These are phyloP conservation scores for Cystobasidium slooffiae DNA, from an alignment of 1,284 basidiomycete genomes.

Conservation along the genomic window DNA sequence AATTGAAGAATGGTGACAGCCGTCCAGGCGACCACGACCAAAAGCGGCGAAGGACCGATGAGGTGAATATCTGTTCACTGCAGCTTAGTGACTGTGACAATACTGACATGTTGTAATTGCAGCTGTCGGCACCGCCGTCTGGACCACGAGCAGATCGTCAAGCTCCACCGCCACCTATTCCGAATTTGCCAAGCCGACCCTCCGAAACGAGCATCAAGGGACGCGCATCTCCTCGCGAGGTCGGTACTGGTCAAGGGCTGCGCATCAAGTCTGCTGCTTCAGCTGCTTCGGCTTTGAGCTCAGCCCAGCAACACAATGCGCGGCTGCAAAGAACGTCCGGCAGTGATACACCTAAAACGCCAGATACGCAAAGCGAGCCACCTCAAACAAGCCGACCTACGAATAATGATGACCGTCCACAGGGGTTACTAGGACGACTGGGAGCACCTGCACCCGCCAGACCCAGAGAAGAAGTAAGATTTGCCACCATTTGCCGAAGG, in stretches of 20 bases:
- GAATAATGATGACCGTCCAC: background rate
- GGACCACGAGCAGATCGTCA: constrained; percentile 32
- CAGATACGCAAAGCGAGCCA: background rate
- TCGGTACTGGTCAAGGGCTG: constrained; percentile 23
- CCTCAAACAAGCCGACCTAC: background rate
- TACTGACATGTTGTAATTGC: background rate
- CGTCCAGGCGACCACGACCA: constrained; percentile 1
- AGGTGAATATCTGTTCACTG: background rate
- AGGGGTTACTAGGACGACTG: constrained; percentile 16
- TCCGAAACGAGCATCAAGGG: constrained; percentile 33
- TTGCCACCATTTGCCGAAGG: background rate
- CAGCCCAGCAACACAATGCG: constrained; percentile 41
- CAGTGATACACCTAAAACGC: constrained; percentile 5
- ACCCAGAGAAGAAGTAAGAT: constrained; percentile 13
- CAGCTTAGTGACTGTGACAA: too few relatives aligned
- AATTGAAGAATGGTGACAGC: background rate
- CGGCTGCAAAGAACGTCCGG: constrained; percentile 13
- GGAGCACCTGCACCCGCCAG: constrained; percentile 2
- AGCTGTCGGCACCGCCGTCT: constrained; percentile 12
- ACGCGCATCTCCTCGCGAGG: constrained; percentile 15
- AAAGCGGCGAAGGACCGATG: constrained; percentile 31
- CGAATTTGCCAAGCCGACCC: constrained; percentile 2
- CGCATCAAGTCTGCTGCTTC: constrained; percentile 42
- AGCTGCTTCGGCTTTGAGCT: constrained; percentile 18
- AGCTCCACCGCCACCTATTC: constrained; percentile 8